Conservation (phyloP, 768 basidiomycete genomes). For the Nidularia pulvinata region DNA sequence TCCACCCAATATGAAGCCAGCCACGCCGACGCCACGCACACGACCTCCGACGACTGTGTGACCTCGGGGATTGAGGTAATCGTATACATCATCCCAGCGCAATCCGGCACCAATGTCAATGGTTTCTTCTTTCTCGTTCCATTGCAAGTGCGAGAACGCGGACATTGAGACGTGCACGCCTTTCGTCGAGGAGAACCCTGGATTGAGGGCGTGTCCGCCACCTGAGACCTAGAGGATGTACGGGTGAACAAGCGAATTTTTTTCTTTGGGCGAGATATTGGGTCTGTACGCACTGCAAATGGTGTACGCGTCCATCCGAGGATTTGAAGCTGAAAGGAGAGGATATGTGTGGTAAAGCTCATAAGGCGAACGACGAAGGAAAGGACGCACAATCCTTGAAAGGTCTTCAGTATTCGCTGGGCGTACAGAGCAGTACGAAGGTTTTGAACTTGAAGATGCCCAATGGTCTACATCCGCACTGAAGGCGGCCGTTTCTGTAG, state of each 20-base stretch:
- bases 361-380: not conserved
- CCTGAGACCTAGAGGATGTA: slow-evolving; percentile 38
- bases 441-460: not conserved
- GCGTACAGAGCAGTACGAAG: not conserved
- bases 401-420: not conserved
- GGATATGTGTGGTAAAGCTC: not conserved
- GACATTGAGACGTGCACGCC: slow-evolving; percentile 50
- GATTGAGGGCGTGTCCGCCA: slow-evolving; percentile 44
- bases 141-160: slow-evolving; percentile 31
- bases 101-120: slow-evolving; percentile 28
- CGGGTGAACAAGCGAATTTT: not conserved
- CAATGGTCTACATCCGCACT: not conserved
- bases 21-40: slow-evolving; percentile 45
- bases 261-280: not conserved
- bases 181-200: slow-evolving; percentile 46
- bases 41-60: slow-evolving; percentile 50
- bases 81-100: slow-evolving; percentile 53
- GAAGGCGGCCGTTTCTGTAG: not conserved
- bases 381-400: not conserved
- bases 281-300: not conserved
- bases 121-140: slow-evolving; percentile 23
- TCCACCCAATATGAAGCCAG: slow-evolving; percentile 47
- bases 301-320: not conserved
- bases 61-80: slow-evolving; percentile 31
- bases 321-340: not conserved